Base-by-base conservation (phyloP, 768 basidiomycete genomes). In the Mycena galopus region DNA sequence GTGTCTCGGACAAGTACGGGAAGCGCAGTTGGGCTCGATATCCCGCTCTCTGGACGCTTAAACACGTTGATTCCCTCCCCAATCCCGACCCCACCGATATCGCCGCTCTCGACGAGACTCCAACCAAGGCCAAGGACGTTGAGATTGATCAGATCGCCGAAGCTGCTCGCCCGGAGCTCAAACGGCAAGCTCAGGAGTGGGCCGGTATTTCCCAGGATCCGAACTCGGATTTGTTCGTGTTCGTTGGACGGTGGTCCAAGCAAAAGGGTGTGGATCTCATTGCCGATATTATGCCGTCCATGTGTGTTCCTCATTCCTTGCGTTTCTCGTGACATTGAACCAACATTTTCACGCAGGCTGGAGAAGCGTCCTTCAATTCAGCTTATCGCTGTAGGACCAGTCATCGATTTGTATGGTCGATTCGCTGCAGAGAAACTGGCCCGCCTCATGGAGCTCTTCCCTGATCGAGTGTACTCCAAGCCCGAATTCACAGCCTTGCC, bases 181-280 rank as follows among this genome's bases (percentile, higher is more conserved):
- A 98, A 83, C 91, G 95, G 16, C 94, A 96, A 78, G 94, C 96
- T 12, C 96, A 98, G 77, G 95, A 97, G 81, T 98, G 96, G 96
- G 96, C 96, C 42, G 91, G 92, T 58, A 92, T 98, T 82, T 93
- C 92, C 79, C 96, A 97, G 78, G 96, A 97, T 78, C 93, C 96
- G 1, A 85, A 94, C 47, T 91, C 96, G 2, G 95, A 97, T 80
- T 81, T 98, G 57, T 97, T 98, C 79, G 96, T 98, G 73, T 97
- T 98, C 82, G 96, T 98, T 74, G 96, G 96, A 79, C 93, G 96
- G 73, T 98, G 96, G 96, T 98, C 96, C 7, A 98, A 97, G 82
- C 96, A 98, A 82, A 98, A 98, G 82, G 96, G 94, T 83, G 96
- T 98, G n/a, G 96, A 98, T 83, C 85, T 98, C 51, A 98, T 98